These are phyloP conservation scores for Hydnomerulius pinastri DNA, from an alignment of 768 basidiomycete genomes.

Conservation along the genomic window DNA sequence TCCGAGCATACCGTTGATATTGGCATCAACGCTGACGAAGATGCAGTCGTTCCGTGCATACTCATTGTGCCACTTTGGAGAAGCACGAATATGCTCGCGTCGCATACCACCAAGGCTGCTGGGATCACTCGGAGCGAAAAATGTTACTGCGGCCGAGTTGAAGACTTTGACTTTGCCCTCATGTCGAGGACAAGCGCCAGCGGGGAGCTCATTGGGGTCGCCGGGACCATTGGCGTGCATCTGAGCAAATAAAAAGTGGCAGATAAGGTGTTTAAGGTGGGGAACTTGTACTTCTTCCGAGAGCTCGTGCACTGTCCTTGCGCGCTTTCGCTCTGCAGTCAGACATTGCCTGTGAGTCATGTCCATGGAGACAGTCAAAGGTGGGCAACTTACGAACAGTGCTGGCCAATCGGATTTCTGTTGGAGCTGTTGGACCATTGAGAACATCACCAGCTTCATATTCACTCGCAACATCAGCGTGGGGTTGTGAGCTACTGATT, in stretches of 20 bases:
- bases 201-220: constrained; percentile 1
- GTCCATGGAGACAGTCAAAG: too few species aligned
- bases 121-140: constrained; percentile 29
- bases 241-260: constrained; percentile 1
- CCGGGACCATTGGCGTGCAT: constrained; percentile 7
- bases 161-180: constrained; percentile 10
- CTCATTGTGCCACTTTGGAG: constrained; percentile 15
- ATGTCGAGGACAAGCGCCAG: constrained; percentile 1
- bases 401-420: too few species aligned
- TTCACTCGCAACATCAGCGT: too few species aligned
- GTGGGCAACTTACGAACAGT: too few species aligned
- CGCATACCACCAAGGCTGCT: constrained; percentile 27
- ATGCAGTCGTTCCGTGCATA: constrained; percentile 18
- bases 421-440: too few species aligned
- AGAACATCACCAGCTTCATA: too few species aligned
- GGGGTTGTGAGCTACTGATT: too few species aligned
- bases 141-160: constrained; percentile 22
- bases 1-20: constrained; percentile 14
- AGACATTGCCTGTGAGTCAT: too few species aligned
- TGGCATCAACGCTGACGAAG: constrained; percentile 17
- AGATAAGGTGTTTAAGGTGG: neutral
- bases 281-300: neutral
- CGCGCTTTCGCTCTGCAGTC: neutral
- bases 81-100: constrained; percentile 20
- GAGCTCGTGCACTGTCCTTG: neutral